A percentile compares a stretch with the other conserved stretches of the same genome.
phyloP scores from a whole-genome alignment of 345 rosid species.

The Trapa incisa region DNA sequence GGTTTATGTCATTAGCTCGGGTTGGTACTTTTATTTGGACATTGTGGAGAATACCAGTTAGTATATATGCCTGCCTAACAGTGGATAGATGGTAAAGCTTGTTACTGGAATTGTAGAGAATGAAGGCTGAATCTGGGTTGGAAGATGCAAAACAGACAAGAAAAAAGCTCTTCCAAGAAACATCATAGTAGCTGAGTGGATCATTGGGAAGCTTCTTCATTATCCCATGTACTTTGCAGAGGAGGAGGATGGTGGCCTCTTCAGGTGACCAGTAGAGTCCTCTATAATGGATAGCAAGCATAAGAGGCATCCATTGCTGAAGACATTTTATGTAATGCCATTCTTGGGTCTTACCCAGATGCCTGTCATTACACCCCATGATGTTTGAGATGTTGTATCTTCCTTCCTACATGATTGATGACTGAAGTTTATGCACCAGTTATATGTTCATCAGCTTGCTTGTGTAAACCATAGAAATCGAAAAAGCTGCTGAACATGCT shows the following conservation, averaged over 20 bases:
- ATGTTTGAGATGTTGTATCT: too few relatives aligned
- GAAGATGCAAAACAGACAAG: conserved; percentile 16
- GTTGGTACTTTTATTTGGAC: conserved; percentile 15
- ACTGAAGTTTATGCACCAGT: too few relatives aligned
- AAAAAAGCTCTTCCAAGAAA: conserved; percentile 23
- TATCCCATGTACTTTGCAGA: not conserved
- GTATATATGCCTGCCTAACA: conserved; percentile 15
- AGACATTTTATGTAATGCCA: not conserved
- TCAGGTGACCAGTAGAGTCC: too few relatives aligned
- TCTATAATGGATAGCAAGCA: too few relatives aligned
- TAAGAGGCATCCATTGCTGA: not conserved
- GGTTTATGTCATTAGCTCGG: conserved; percentile 31
- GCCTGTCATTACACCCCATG: too few relatives aligned
- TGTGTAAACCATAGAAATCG: too few relatives aligned
- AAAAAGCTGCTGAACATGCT: too few relatives aligned
- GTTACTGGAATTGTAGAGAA: conserved; percentile 14
- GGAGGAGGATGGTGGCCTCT: too few relatives aligned
- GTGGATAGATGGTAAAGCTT: not conserved
- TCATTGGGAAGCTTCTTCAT: not conserved
- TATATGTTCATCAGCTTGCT: too few relatives aligned
- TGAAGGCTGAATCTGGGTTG: conserved; percentile 3
- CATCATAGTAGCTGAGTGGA: conserved; percentile 21
- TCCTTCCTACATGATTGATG: too few relatives aligned
- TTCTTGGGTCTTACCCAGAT: not conserved
- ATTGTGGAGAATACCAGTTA: not conserved